phyloP scores from a whole-genome alignment of 2,329 filamentous ascomycete species.

The Botrytis hyacinthi region DNA sequence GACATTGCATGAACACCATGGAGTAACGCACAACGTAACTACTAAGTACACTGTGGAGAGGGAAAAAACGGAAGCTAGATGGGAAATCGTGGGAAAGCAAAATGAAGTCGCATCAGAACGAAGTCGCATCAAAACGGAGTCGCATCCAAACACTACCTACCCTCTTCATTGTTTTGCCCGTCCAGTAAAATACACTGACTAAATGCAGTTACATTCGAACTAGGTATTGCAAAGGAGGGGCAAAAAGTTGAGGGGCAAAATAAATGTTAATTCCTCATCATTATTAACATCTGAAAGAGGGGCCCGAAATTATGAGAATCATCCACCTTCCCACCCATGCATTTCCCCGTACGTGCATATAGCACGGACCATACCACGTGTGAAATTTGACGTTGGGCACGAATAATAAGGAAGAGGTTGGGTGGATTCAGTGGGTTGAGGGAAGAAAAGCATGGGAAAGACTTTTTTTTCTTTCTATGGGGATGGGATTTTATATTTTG shows the following conservation, averaged over 20 bases:
- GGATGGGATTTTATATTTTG: neutral
- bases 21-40: neutral
- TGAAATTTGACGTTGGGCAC: slow-evolving; percentile 6
- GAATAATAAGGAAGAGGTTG: neutral
- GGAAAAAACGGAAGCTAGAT: neutral
- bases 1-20: slow-evolving; percentile 4
- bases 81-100: neutral
- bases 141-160: neutral
- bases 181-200: neutral
- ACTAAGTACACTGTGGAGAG: neutral
- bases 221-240: neutral
- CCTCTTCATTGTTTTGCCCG: neutral
- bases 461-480: neutral
- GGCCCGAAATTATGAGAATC: neutral
- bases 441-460: neutral
- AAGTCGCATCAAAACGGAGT: neutral
- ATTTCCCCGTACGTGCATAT: slow-evolving; percentile 1
- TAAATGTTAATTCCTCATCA: neutral
- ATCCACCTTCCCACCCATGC: slow-evolving; percentile 6
- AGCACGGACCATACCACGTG: slow-evolving; percentile 4
- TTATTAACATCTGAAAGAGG: neutral
- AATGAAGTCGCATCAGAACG: neutral
- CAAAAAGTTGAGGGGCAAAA: neutral
- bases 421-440: neutral
- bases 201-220: neutral